phyloP scores from a whole-genome alignment of 805 yeast species.

The Saccharomycopsis vini region DNA sequence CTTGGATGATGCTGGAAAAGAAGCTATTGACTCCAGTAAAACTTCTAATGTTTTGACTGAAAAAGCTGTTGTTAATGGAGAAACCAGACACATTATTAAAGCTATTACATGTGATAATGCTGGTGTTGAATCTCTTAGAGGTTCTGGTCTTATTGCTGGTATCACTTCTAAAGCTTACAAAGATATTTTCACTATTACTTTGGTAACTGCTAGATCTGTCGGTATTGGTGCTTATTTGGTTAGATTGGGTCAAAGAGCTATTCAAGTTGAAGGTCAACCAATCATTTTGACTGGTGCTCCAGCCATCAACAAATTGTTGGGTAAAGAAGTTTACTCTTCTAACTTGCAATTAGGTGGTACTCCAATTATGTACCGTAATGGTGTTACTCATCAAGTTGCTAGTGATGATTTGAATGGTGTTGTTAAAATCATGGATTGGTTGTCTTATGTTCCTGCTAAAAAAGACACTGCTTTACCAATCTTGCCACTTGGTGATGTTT shows the following conservation, averaged over 20 bases:
- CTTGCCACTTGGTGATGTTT: constrained; percentile 57
- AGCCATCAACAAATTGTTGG: constrained; percentile 91
- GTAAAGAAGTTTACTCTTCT: constrained; percentile 94
- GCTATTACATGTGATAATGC: constrained; percentile 92
- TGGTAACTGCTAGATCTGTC: constrained; percentile 98
- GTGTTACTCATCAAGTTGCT: constrained; percentile 98
- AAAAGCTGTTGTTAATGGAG: constrained; percentile 74
- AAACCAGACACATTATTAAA: constrained; percentile 70
- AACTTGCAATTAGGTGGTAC: constrained; percentile 99
- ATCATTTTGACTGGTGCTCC: constrained; percentile 98
- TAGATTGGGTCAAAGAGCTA: constrained; percentile 97
- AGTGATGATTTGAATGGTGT: constrained; percentile 94
- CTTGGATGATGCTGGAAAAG: constrained; percentile 59
- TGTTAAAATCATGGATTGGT: constrained; percentile 88
- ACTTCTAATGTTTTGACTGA: constrained; percentile 62
- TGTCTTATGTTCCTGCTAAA: constrained; percentile 87
- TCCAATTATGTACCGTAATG: constrained; percentile 95
- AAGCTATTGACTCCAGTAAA: constrained; percentile 47
- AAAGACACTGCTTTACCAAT: constrained; percentile 88
- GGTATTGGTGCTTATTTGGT: constrained; percentile 99
- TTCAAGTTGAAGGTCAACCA: constrained; percentile 98
- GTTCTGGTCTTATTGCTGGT: constrained; percentile 98
- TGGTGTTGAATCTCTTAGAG: constrained; percentile 97
- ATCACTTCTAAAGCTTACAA: constrained; percentile 96
- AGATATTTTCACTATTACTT: constrained; percentile 94